Percentiles rank a stretch among this genome's conserved stretches.
These are phyloP conservation scores for Boletus rubescentipes DNA, from an alignment of 768 basidiomycete genomes.

Conservation along the genomic window DNA sequence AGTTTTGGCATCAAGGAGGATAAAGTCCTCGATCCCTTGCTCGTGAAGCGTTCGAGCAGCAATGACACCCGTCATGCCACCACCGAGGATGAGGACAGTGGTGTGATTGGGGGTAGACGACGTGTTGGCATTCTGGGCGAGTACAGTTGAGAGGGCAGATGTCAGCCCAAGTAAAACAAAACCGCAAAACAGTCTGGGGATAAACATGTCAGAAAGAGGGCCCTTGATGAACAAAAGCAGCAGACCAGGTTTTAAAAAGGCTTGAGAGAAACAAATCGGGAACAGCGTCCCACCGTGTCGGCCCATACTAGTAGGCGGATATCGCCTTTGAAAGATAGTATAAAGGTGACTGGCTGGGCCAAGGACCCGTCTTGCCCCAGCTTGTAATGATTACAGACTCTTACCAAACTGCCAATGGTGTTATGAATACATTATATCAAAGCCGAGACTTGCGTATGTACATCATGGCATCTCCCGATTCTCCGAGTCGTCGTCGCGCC, in stretches of 20 bases:
- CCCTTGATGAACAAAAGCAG: not conserved
- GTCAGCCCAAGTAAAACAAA: constrained; percentile 7
- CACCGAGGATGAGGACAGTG: constrained; percentile 60
- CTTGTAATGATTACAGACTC: no score
- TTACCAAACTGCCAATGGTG: no score
- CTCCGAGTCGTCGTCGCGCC: no score
- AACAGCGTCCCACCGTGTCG: not conserved
- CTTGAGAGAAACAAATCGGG: no score
- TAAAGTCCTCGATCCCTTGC: constrained; percentile 54
- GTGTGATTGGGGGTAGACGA: constrained; percentile 14
- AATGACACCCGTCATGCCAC: constrained; percentile 63
- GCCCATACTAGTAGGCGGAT: no score
- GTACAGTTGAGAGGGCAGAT: not conserved
- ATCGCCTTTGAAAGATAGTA: not conserved
- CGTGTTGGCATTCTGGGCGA: constrained; percentile 15
- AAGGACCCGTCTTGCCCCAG: no score
- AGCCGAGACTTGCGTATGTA: no score
- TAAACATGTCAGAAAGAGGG: constrained; percentile 12
- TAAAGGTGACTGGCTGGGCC: not conserved
- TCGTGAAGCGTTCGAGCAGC: constrained; percentile 60
- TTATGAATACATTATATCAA: no score
- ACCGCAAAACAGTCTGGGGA: not conserved
- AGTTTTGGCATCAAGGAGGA: constrained; percentile 57
- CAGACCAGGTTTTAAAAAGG: not conserved
- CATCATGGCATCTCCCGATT: no score